phyloP scores from a whole-genome alignment of 192 early-diverging fungal species.

The Irineochytrium annulatum region DNA sequence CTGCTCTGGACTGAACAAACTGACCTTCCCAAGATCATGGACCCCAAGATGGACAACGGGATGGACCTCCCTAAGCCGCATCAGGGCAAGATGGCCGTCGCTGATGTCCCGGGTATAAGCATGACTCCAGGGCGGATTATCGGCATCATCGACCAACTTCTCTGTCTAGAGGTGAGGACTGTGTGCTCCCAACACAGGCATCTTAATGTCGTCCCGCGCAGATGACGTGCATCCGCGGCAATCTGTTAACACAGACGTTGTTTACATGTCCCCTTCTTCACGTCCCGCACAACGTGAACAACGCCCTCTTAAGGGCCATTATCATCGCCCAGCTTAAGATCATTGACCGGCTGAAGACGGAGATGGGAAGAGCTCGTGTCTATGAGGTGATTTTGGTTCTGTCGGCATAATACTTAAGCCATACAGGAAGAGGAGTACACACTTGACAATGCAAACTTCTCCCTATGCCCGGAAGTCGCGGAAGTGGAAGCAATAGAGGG shows the following conservation, averaged over 20 bases:
- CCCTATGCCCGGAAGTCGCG: conserved; percentile 6
- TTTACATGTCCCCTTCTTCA: background rate
- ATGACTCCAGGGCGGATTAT: conserved; percentile 15
- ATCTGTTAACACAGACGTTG: background rate
- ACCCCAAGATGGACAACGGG: conserved; percentile 25
- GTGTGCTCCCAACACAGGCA: conserved; percentile 6
- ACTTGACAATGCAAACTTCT: conserved; percentile 5
- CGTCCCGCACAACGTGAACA: background rate
- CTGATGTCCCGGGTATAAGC: background rate
- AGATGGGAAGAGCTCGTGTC: background rate
- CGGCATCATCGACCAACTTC: conserved; percentile 11
- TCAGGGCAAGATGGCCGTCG: conserved; percentile 12
- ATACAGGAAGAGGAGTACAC: conserved; percentile 24
- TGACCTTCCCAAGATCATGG: conserved; percentile 19
- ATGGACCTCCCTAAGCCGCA: background rate
- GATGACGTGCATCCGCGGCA: background rate
- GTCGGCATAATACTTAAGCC: background rate
- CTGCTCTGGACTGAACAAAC: background rate
- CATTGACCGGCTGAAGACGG: background rate
- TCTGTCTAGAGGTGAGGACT: conserved; percentile 2
- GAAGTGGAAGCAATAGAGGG: conserved; percentile 19
- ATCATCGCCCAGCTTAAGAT: background rate
- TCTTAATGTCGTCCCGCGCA: background rate
- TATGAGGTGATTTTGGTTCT: background rate
- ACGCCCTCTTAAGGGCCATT: conserved; percentile 3